Conservation (phyloP, 768 basidiomycete genomes). For the Lentinula guzmanii region DNA sequence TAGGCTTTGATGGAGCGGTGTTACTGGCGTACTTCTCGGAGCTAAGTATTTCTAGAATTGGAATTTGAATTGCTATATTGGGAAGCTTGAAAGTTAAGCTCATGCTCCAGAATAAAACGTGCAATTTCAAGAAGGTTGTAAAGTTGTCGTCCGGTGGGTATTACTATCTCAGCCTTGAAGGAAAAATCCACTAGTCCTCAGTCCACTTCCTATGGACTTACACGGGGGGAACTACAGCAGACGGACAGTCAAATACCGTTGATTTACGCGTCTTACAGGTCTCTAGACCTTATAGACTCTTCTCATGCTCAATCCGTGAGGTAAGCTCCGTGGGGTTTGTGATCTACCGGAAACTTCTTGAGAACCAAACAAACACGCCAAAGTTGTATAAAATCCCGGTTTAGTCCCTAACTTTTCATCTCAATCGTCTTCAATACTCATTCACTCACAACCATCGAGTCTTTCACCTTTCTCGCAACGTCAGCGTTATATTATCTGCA, state of each 20-base stretch:
- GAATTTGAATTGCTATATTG: neutral
- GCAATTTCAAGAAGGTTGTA: no score
- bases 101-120: no score
- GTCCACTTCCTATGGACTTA: neutral
- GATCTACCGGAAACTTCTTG: conserved; percentile 11
- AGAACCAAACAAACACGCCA: neutral
- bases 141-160: no score
- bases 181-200: no score
- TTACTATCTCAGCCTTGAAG: no score
- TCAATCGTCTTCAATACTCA: neutral
- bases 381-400: neutral
- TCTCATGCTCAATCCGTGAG: neutral
- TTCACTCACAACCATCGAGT: neutral
- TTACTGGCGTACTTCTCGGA: neutral
- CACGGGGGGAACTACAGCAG: neutral
- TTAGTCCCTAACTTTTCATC: neutral
- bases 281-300: neutral
- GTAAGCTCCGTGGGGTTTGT: conserved; percentile 5
- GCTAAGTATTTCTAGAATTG: neutral
- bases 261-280: neutral
- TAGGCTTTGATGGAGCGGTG: neutral
- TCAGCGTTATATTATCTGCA: no score
- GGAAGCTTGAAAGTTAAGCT: neutral
- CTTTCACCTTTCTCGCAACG: neutral
- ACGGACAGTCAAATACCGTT: neutral